phyloP scores from a whole-genome alignment of 768 basidiomycete species.

The Termitomyces sp. region DNA sequence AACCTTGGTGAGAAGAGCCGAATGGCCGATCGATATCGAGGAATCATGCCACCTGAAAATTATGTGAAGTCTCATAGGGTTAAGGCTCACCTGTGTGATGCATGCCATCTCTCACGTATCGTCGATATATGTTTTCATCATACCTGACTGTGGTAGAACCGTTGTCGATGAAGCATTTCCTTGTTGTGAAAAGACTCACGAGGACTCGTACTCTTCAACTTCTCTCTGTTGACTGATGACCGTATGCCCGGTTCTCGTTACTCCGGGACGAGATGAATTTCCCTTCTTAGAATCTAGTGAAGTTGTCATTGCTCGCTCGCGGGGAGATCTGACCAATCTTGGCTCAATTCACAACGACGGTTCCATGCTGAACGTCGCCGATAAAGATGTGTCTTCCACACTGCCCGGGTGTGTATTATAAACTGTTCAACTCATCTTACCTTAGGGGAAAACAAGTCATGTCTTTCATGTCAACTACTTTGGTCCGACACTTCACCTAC shows the following conservation, averaged over 20 bases:
- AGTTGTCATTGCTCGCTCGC: neutral
- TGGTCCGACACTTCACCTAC: neutral
- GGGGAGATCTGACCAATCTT: neutral
- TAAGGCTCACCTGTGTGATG: neutral
- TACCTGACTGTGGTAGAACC: neutral
- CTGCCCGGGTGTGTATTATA: neutral
- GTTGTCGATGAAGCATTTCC: neutral
- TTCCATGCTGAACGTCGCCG: neutral
- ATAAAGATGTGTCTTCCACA: neutral
- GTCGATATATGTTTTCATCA: neutral
- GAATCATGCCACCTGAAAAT: slow-evolving; percentile 1
- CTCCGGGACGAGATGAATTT: neutral
- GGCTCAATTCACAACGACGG: neutral
- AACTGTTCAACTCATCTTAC: no score
- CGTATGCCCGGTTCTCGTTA: neutral
- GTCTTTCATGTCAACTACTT: neutral
- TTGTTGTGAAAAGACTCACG: neutral
- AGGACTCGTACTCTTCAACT: neutral
- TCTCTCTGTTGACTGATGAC: neutral
- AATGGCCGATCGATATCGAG: slow-evolving; percentile 2
- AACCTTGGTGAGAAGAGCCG: neutral
- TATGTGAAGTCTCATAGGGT: neutral
- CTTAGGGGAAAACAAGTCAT: no score
- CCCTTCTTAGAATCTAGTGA: neutral
- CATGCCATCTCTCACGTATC: no score